Percentiles rank a stretch among this genome's conserved stretches.
Evolutionary conservation across 176 grass and related monocot species (phyloP).

Genomic region (Areca catechu): DNA sequence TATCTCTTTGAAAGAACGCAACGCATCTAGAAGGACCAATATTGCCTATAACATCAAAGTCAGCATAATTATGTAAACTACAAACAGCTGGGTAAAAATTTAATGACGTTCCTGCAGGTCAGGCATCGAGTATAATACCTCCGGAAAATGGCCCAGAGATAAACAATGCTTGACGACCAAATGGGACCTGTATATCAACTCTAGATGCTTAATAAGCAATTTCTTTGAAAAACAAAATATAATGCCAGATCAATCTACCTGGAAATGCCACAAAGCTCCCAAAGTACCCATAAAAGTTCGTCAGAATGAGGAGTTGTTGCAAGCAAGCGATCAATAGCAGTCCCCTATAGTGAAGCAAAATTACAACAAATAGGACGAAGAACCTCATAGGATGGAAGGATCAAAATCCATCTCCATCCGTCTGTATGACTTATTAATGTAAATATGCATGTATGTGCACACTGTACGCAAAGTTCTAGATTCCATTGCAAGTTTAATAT

Average conservation of each 20-base stretch:
- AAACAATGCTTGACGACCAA: constrained; percentile 83
- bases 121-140: constrained; percentile 37
- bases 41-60: constrained; percentile 48
- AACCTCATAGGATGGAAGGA: neutral
- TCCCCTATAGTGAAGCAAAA: constrained; percentile 46
- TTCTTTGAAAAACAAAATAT: neutral
- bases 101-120: too few species aligned
- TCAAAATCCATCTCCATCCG: too few species aligned
- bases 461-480: too few species aligned
- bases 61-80: neutral
- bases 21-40: constrained; percentile 71
- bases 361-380: constrained; percentile 5
- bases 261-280: constrained; percentile 95
- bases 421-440: too few species aligned
- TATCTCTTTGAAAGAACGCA: constrained; percentile 67
- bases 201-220: constrained; percentile 17
- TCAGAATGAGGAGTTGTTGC: constrained; percentile 60
- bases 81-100: too few species aligned
- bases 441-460: too few species aligned
- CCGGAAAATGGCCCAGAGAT: constrained; percentile 66
- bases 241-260: constrained; percentile 39
- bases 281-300: constrained; percentile 89
- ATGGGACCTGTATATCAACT: constrained; percentile 59
- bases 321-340: constrained; percentile 69
- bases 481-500: too few species aligned